Percentiles rank a stretch among this genome's conserved stretches.
Evolutionary conservation across 2,329 filamentous ascomycete species (phyloP).

Genomic region (Elsinoe perseae): DNA sequence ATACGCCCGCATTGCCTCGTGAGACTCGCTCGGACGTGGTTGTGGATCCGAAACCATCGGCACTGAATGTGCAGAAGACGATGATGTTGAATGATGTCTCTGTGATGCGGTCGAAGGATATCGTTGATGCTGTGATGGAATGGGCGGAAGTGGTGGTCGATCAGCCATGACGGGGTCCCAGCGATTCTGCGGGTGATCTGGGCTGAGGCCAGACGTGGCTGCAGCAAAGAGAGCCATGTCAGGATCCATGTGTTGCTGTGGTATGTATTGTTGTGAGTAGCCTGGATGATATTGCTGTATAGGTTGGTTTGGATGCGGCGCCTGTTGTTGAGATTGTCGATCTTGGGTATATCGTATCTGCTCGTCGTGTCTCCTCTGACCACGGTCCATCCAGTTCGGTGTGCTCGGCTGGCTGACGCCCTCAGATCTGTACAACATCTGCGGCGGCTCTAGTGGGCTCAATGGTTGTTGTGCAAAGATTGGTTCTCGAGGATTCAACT

Average conservation of each 20-base stretch:
- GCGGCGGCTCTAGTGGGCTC: background rate
- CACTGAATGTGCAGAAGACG: slow-evolving; percentile 7
- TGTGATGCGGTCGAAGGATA: background rate
- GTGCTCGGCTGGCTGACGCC: background rate
- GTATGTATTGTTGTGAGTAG: background rate
- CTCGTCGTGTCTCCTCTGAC: slow-evolving; percentile 8
- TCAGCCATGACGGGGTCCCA: background rate
- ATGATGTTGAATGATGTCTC: slow-evolving; percentile 8
- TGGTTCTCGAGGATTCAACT: background rate
- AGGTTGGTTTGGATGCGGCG: background rate
- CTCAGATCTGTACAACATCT: background rate
- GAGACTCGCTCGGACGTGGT: background rate
- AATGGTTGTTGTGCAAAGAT: slow-evolving; percentile 2
- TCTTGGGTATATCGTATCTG: background rate
- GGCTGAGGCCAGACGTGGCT: slow-evolving; percentile 9
- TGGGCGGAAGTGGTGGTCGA: slow-evolving; percentile 1
- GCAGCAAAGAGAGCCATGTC: slow-evolving; percentile 11
- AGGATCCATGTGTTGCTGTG: background rate
- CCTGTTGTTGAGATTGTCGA: background rate
- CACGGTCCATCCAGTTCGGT: background rate
- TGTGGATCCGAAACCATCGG: background rate
- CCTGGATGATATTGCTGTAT: background rate
- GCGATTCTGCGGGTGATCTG: slow-evolving; percentile 2
- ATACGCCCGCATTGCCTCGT: background rate
- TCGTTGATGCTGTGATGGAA: background rate